Evolutionary conservation across 495 filamentous ascomycete species (phyloP).

Genomic region (Neurospora sp.): DNA sequence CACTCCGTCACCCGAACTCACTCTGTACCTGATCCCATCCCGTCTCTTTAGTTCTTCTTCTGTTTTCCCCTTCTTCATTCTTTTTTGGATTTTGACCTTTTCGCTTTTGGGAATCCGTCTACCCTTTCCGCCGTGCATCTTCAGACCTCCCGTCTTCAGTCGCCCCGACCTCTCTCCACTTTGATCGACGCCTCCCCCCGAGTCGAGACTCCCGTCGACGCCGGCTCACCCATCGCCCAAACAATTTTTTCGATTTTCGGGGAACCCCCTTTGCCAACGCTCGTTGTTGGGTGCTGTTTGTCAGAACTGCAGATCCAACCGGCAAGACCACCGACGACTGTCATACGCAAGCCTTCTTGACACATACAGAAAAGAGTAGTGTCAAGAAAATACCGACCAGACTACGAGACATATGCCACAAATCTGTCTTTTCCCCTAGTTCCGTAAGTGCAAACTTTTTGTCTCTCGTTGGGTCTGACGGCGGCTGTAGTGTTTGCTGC

Average conservation of each 20-base stretch:
- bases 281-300: not conserved
- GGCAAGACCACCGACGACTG: not conserved
- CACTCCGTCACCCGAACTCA: not conserved
- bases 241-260: not conserved
- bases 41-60: not conserved
- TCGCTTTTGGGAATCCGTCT: not conserved
- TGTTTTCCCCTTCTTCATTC: not conserved
- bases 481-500: not conserved
- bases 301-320: not conserved
- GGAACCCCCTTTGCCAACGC: not conserved
- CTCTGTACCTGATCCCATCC: not conserved
- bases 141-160: not conserved
- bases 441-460: not conserved
- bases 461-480: not conserved
- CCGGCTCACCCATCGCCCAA: not conserved
- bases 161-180: not conserved
- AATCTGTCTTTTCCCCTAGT: not conserved
- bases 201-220: not conserved
- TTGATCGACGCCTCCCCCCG: not conserved
- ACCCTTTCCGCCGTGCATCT: not conserved
- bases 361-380: not conserved
- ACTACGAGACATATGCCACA: not conserved
- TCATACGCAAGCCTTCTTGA: not conserved
- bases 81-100: not conserved
- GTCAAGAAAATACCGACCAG: not conserved